Evolutionary conservation across 2,329 filamentous ascomycete species (phyloP).

Genomic region (Xylaria multiplex): DNA sequence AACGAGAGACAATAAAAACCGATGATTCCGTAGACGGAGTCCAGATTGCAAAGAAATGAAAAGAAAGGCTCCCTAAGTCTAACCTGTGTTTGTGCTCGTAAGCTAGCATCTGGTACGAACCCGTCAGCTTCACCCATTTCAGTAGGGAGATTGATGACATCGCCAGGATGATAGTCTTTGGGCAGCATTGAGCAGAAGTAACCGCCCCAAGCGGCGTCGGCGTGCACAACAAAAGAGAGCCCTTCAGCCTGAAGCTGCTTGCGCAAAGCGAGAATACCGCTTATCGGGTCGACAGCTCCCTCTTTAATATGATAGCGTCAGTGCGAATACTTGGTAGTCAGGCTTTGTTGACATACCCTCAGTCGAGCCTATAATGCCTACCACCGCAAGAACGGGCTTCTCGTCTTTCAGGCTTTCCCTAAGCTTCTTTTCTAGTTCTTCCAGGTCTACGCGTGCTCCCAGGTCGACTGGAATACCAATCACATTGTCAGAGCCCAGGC

Average conservation of each 20-base stretch:
- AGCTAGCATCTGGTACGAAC: conserved; percentile 51
- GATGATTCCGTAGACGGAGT: not conserved
- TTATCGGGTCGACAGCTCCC: conserved; percentile 57
- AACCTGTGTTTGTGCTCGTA: conserved; percentile 50
- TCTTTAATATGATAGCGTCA: conserved; percentile 43
- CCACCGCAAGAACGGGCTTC: conserved; percentile 55
- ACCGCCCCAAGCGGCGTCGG: conserved; percentile 61
- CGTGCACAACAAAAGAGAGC: conserved; percentile 58
- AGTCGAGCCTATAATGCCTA: conserved; percentile 59
- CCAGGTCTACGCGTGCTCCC: conserved; percentile 52
- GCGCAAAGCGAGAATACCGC: conserved; percentile 52
- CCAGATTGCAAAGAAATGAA: not conserved
- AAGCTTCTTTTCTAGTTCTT: conserved; percentile 48
- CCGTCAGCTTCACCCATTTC: conserved; percentile 45
- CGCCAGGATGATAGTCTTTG: conserved; percentile 45
- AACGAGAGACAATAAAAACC: not conserved
- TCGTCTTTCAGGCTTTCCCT: conserved; percentile 46
- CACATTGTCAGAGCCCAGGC: conserved; percentile 56
- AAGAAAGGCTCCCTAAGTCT: not conserved
- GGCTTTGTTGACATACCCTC: conserved; percentile 48
- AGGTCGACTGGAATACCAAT: conserved; percentile 55
- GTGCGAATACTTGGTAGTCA: not conserved
- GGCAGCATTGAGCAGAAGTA: conserved; percentile 60
- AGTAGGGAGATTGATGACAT: conserved; percentile 44
- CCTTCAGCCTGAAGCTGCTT: conserved; percentile 54